phyloP scores from a whole-genome alignment of 139 green algal genomes.

The Raphidocelis subcapitata region DNA sequence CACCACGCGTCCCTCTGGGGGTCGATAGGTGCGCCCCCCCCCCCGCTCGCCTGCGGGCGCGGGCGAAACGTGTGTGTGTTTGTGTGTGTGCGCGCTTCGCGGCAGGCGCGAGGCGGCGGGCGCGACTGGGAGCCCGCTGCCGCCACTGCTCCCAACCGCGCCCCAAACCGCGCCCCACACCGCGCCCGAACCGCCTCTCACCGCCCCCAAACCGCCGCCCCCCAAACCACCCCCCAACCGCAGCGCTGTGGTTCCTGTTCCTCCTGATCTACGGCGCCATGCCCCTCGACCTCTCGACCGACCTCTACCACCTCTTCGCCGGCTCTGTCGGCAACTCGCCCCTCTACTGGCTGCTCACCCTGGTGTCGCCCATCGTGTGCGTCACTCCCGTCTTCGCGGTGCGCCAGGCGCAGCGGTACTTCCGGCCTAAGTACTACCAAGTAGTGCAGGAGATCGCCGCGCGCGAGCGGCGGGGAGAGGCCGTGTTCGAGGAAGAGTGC shows the following conservation, averaged over 20 bases:
- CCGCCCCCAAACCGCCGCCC: no score
- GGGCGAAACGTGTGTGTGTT: no score
- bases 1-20: conserved; percentile 68
- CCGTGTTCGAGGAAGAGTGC: background rate
- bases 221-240: no score
- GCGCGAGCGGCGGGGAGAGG: conserved; percentile 8
- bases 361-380: conserved; percentile 50
- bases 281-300: conserved; percentile 39
- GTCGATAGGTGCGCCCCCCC: conserved; percentile 10
- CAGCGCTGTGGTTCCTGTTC: conserved; percentile 74
- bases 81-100: no score
- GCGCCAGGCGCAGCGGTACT: conserved; percentile 36
- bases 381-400: conserved; percentile 61
- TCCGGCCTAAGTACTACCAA: conserved; percentile 44
- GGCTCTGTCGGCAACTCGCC: conserved; percentile 39
- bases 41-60: no score
- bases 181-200: no score
- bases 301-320: conserved; percentile 58
- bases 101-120: no score
- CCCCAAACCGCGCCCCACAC: no score
- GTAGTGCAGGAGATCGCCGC: conserved; percentile 55
- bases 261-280: conserved; percentile 62
- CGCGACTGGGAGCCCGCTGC: no score
- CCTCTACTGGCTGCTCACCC: conserved; percentile 61
- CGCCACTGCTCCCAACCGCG: no score